Evolutionary conservation across 768 basidiomycete species (phyloP).

Genomic region (Auricularia auricula-judae): DNA sequence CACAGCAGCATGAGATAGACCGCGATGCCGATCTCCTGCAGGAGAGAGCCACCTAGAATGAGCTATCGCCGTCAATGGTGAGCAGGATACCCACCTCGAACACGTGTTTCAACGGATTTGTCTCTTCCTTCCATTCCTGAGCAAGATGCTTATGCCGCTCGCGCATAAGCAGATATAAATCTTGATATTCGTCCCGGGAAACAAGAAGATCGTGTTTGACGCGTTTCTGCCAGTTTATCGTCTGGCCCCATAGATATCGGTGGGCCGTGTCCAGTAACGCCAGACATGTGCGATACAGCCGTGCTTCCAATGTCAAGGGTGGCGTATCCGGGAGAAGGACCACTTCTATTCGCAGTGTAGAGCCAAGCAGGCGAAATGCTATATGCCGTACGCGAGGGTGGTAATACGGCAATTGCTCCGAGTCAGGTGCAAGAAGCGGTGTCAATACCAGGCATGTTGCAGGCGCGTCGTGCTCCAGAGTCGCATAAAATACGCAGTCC

Average conservation of each 20-base stretch:
- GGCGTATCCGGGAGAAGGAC: slow-evolving; percentile 33
- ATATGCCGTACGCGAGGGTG: slow-evolving; percentile 75
- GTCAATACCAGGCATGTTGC: slow-evolving; percentile 18
- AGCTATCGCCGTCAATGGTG: neutral
- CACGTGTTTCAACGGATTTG: slow-evolving; percentile 83
- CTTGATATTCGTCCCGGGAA: slow-evolving; percentile 71
- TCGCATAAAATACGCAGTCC: slow-evolving; percentile 61
- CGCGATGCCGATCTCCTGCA: slow-evolving; percentile 87
- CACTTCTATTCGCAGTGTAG: slow-evolving; percentile 44
- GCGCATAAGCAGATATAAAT: slow-evolving; percentile 79
- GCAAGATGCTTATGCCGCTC: slow-evolving; percentile 73
- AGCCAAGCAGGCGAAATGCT: slow-evolving; percentile 62
- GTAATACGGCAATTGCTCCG: slow-evolving; percentile 64
- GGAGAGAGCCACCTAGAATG: neutral
- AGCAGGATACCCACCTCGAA: slow-evolving; percentile 49
- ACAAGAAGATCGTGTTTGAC: slow-evolving; percentile 75
- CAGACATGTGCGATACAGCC: slow-evolving; percentile 73
- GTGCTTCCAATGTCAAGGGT: slow-evolving; percentile 40
- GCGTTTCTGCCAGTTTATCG: slow-evolving; percentile 78
- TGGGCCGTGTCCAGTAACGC: slow-evolving; percentile 73
- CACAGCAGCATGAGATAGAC: slow-evolving; percentile 88
- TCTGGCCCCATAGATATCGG: slow-evolving; percentile 79
- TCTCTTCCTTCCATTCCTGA: slow-evolving; percentile 65
- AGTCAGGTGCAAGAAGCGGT: slow-evolving; percentile 24
- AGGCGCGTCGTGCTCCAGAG: slow-evolving; percentile 8